Percentiles rank a stretch among this genome's conserved stretches.
Conservation (phyloP, 2,329 filamentous ascomycete species). For the Fusarium cicatricum region DNA sequence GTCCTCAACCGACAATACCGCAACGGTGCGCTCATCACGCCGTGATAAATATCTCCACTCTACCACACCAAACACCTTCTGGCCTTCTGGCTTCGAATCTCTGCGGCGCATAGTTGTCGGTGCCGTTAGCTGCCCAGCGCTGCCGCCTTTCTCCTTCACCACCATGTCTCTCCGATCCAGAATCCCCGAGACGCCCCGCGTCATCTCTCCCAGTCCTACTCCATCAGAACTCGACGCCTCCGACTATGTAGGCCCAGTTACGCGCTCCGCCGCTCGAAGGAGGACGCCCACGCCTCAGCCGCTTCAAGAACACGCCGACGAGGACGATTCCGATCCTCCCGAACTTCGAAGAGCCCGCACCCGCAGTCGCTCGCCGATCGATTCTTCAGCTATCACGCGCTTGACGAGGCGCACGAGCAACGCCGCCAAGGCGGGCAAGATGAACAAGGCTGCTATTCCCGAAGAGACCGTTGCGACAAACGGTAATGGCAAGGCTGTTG, state of each 20-base stretch:
- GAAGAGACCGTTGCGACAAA: constrained; percentile 42
- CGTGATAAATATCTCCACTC: constrained; percentile 61
- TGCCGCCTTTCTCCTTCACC: constrained; percentile 66
- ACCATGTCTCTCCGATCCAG: constrained; percentile 63
- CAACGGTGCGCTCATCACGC: constrained; percentile 52
- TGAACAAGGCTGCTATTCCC: constrained; percentile 29
- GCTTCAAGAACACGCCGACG: constrained; percentile 66
- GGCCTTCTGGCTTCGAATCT: constrained; percentile 58
- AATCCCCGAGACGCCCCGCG: constrained; percentile 81
- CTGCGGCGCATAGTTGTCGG: constrained; percentile 63
- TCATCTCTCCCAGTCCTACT: constrained; percentile 88
- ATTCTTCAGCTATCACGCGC: constrained; percentile 59
- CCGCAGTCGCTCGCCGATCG: constrained; percentile 74
- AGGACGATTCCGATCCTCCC: constrained; percentile 56
- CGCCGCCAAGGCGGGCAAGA: constrained; percentile 43
- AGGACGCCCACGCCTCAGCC: constrained; percentile 64
- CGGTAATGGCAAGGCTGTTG: constrained; percentile 45
- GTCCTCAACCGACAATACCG: constrained; percentile 17
- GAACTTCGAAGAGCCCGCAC: constrained; percentile 71
- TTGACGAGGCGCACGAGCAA: constrained; percentile 59
- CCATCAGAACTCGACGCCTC: constrained; percentile 46
- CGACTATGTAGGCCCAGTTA: constrained; percentile 75
- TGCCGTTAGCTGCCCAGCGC: constrained; percentile 61
- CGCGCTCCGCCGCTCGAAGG: constrained; percentile 74
- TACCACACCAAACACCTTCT: constrained; percentile 42